Evolutionary conservation across 2,329 filamentous ascomycete species (phyloP), one percentile per base, ranked within the genome.

Genomic region (Cryphonectria japonica): DNA sequence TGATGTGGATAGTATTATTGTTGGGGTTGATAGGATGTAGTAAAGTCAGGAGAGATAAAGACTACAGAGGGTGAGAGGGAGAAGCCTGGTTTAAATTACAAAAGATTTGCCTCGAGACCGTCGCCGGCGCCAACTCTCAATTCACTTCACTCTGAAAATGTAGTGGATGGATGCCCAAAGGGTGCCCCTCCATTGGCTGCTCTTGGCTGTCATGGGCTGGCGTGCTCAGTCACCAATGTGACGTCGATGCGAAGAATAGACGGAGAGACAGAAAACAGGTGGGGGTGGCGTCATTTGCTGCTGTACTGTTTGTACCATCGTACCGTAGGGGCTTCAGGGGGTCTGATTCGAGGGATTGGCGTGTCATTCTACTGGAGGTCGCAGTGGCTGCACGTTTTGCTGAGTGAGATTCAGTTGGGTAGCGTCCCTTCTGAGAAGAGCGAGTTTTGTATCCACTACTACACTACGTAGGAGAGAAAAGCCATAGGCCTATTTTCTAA

Each of bases 171-270:
- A 67, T 73, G 71, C 50, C 32, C 63, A 73, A 71, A 46, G 22
- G 32, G 19, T 43, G 63, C 29, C 66, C 39, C 66, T 71, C 63
- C 8, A 73, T 73, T 73, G 71, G 71, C 62, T 46, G 46, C 11
- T n/a, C 19, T n/a, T 13, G 54, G 67, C n/a, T 46, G 57, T 69
- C 54, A 39, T 71, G 50, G 39, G 66, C 67, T 73, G 69, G 67
- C 72, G 70, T 73, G 72, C 72, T 73, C 60, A 57, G 26, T 57
- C 46, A 52, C 59, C 63, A 67, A 43, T 67, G 72, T 73, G 72
- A 73, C 70, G 72, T 73, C 71, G 66, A 54, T 26, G 61, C 26
- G 41, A 52, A 26, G 37, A 62, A 3, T 26, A 34, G 8, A 61
- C 9, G 43, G 16, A 14, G 3, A n/a, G 46, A 11, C 8, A 50